Evolutionary conservation across 140 eudicot genomes (phyloP).

Genomic region (Oenanthe javanica): DNA sequence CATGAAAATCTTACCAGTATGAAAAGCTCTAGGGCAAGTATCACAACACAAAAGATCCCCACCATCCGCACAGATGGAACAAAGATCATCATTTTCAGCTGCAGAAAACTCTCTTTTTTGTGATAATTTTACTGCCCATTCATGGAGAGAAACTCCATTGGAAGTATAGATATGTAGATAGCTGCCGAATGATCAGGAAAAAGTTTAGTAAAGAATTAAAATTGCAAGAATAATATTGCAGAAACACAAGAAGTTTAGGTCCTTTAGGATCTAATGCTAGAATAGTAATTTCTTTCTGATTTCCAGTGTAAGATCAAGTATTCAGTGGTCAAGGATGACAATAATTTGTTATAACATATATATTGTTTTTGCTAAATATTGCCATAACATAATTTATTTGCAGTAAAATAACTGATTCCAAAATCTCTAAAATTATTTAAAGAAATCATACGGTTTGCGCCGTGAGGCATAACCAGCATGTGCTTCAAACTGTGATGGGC

Average conservation of each 20-base stretch:
- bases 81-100: conserved; percentile 82
- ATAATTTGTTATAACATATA: background rate
- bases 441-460: conserved; percentile 77
- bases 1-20: conserved; percentile 46
- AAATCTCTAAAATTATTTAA: background rate
- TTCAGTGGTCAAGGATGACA: background rate
- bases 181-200: conserved; percentile 31
- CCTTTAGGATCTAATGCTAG: background rate
- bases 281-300: background rate
- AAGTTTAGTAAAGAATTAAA: background rate
- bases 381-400: background rate
- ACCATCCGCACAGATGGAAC: conserved; percentile 68
- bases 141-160: conserved; percentile 84
- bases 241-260: background rate
- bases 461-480: conserved; percentile 95
- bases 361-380: background rate
- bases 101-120: conserved; percentile 23
- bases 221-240: background rate
- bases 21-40: conserved; percentile 83
- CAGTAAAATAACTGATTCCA: too few species aligned
- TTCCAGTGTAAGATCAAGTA: background rate
- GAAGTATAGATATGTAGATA: conserved; percentile 66
- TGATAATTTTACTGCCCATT: conserved; percentile 50
- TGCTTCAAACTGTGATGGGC: conserved; percentile 91
- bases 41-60: conserved; percentile 82